Conservation (phyloP, 164 flowering plant species). For the Liriodendron chinense region DNA sequence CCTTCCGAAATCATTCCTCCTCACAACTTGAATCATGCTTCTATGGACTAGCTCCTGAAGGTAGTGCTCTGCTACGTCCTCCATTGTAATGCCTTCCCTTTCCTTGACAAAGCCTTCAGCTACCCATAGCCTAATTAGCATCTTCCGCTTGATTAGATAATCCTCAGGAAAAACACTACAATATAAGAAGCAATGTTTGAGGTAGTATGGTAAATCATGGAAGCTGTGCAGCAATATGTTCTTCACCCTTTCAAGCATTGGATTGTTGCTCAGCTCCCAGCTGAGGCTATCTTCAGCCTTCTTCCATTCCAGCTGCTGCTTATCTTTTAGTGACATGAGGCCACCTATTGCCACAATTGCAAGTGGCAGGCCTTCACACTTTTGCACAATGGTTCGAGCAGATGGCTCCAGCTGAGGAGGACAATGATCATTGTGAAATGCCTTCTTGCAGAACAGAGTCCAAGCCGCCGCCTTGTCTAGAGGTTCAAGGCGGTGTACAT, state of each 20-base stretch:
- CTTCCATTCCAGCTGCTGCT: slow-evolving; percentile 13
- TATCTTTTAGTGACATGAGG: slow-evolving; percentile 6
- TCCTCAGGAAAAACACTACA: slow-evolving; percentile 22
- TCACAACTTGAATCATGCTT: slow-evolving; percentile 9
- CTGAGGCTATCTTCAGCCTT: not conserved
- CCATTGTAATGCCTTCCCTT: not conserved
- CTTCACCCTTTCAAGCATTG: not conserved
- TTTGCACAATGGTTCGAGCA: slow-evolving; percentile 8
- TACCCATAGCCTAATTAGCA: slow-evolving; percentile 21
- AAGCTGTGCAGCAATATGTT: slow-evolving; percentile 7
- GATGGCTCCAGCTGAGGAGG: not conserved
- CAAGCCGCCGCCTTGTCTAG: not conserved
- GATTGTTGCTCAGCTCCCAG: slow-evolving; percentile 12
- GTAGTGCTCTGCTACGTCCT: slow-evolving; percentile 6
- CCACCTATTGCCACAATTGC: slow-evolving; percentile 20
- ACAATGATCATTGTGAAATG: slow-evolving; percentile 7
- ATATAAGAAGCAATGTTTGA: slow-evolving; percentile 25
- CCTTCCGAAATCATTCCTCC: not conserved
- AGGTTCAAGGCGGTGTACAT: not conserved
- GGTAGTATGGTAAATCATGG: slow-evolving; percentile 11
- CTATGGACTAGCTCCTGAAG: slow-evolving; percentile 8
- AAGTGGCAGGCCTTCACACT: slow-evolving; percentile 26
- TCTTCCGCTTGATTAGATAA: slow-evolving; percentile 6
- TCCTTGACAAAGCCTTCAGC: slow-evolving; percentile 23
- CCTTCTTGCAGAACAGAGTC: slow-evolving; percentile 4